Evolutionary conservation across 768 basidiomycete species (phyloP), one percentile per base, ranked within the genome.

Genomic region (Amanita pallidorosea): DNA sequence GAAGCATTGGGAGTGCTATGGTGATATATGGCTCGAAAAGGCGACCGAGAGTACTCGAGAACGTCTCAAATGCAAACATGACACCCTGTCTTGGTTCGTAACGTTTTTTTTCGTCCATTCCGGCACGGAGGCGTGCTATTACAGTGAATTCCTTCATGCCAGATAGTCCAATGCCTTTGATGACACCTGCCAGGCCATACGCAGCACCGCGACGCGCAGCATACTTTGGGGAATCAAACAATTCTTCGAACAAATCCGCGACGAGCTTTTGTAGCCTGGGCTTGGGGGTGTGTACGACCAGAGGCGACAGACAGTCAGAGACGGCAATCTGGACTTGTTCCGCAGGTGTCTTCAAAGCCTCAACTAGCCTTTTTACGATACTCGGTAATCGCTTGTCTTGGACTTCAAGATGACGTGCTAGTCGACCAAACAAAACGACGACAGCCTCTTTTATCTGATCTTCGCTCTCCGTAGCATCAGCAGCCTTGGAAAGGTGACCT

Each of bases 301-400:
- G 72, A 1, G 93, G 90, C 0, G 90, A 85, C 3, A 99, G 72
- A 67, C 95, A 98, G 53, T 97, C 96, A 0, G 94, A 90, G 1
- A 98, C 92, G 7, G 96, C 94, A 41, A 90, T 84, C 63, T 98
- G 95, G 0, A 99, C 96, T 61, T 94, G 85, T 63, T 99, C 96
- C 2, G 93, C 81, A 0, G 95, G 96, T 0, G 94, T 98, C 65
- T 85, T 86, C 52, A 99, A 71, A 1, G 95, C 90, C 29, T 88
- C 88, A 7, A 95, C 80, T 17, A 98, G 71, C 8, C 92, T 74
- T 54, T 90, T 81, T 7, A 97, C 85, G 54, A 97, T 88, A 9
- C 69, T 65, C 0, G 88, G 85, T 38, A 96, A 80, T 1, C 93
- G 83, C 4, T 72, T 55, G 63, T 97, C 93, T 0, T 78, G 74